Percentiles rank a stretch among this genome's conserved stretches.
Conservation (phyloP, 192 early-diverging fungal genomes). For the Spizellomyces punctatus region DNA sequence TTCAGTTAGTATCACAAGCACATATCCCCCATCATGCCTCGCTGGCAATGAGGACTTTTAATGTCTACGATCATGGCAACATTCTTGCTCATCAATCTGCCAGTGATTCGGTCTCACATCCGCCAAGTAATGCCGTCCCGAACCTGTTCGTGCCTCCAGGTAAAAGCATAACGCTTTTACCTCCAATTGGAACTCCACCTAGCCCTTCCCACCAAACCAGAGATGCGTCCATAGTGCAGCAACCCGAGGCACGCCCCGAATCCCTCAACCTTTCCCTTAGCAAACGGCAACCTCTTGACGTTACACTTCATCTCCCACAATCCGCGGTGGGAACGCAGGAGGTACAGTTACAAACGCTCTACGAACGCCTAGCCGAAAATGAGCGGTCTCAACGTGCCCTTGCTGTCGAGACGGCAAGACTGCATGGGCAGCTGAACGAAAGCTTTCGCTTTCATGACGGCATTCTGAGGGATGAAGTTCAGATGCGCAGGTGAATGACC, state of each 20-base stretch:
- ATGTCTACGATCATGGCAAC: conserved; percentile 1
- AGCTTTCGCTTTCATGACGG: conserved; percentile 23
- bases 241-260: no score
- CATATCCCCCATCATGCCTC: no score
- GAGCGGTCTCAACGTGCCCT: conserved; percentile 14
- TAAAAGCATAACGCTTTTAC: background rate
- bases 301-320: background rate
- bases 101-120: no score
- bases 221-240: no score
- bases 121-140: no score
- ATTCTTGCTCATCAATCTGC: background rate
- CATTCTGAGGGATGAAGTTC: conserved; percentile 11
- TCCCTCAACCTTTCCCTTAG: background rate
- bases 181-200: background rate
- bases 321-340: background rate
- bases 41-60: background rate
- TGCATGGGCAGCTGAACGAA: conserved; percentile 10
- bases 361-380: conserved; percentile 15
- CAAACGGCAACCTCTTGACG: background rate
- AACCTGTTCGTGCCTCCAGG: no score
- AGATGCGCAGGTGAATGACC: conserved; percentile 3
- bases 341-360: conserved; percentile 4
- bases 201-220: no score
- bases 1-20: no score
- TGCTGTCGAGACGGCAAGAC: background rate